phyloP scores from a whole-genome alignment of 164 flowering plant genomes.

The Tinospora cordifolia region DNA sequence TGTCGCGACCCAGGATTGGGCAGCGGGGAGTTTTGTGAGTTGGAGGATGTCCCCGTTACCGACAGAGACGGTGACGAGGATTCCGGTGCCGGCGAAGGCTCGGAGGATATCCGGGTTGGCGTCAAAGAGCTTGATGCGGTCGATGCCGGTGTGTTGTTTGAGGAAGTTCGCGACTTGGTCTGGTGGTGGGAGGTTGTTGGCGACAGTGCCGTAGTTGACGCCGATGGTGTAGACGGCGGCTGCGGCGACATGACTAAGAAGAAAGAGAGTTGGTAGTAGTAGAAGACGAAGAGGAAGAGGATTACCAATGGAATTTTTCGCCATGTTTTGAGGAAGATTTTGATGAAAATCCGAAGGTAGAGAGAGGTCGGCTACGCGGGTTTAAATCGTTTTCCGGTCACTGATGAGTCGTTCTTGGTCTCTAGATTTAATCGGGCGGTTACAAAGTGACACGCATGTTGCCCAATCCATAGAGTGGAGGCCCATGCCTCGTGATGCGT shows the following conservation, averaged over 20 bases:
- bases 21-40: slow-evolving; percentile 31
- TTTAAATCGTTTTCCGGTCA: not conserved
- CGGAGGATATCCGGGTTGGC: slow-evolving; percentile 60
- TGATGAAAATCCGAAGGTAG: not conserved
- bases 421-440: not conserved
- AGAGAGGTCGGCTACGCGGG: not conserved
- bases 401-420: not conserved
- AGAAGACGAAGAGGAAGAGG: not conserved
- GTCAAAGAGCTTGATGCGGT: slow-evolving; percentile 69
- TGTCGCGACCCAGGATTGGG: slow-evolving; percentile 46
- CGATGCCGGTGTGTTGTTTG: slow-evolving; percentile 47
- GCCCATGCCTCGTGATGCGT: no score
- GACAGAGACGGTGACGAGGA: slow-evolving; percentile 52
- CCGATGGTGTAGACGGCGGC: slow-evolving; percentile 48
- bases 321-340: not conserved
- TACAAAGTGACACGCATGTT: not conserved
- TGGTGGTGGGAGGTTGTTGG: slow-evolving; percentile 79
- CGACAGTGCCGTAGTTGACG: slow-evolving; percentile 86
- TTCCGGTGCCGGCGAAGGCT: slow-evolving; percentile 65
- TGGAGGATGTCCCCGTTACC: slow-evolving; percentile 60
- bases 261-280: not conserved
- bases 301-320: not conserved
- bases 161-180: slow-evolving; percentile 67
- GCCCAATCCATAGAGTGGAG: not conserved
- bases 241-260: not conserved